Percentiles rank a stretch among this genome's conserved stretches.
These are phyloP conservation scores for Alternaria triticina DNA, from an alignment of 2,329 filamentous ascomycete genomes.

Conservation along the genomic window DNA sequence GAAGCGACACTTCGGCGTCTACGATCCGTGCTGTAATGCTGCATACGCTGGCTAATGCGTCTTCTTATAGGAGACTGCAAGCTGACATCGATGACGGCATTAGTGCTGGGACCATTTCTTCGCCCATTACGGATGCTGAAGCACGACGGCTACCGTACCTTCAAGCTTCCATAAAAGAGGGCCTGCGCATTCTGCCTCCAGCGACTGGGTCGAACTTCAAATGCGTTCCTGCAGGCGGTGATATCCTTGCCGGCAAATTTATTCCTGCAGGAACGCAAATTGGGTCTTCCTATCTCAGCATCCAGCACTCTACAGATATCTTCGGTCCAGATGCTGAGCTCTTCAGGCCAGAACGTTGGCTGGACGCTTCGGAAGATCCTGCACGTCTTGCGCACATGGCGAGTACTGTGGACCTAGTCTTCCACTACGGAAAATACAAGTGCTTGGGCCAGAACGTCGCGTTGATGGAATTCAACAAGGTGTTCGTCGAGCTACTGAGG, in stretches of 20 bases:
- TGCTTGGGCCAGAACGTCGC: constrained; percentile 38
- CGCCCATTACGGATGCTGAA: constrained; percentile 44
- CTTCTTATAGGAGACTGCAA: constrained; percentile 52
- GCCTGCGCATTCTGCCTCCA: constrained; percentile 33
- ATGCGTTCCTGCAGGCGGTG: constrained; percentile 31
- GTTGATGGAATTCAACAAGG: constrained; percentile 40
- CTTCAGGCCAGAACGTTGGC: constrained; percentile 30
- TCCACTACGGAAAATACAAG: constrained; percentile 33
- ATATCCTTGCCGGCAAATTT: constrained; percentile 23
- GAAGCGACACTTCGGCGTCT: constrained; percentile 63
- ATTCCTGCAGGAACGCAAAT: constrained; percentile 34
- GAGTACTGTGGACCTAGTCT: constrained; percentile 26
- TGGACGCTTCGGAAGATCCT: constrained; percentile 28
- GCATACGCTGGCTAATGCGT: constrained; percentile 56
- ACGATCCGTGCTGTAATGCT: constrained; percentile 60
- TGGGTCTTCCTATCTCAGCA: constrained; percentile 9
- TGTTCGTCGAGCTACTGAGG: constrained; percentile 29
- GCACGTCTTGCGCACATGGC: constrained; percentile 39
- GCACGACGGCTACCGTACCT: constrained; percentile 34
- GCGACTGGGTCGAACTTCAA: constrained; percentile 42
- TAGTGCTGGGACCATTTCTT: constrained; percentile 44
- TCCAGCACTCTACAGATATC: constrained; percentile 19
- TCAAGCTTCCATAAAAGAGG: constrained; percentile 40
- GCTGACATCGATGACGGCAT: constrained; percentile 53
- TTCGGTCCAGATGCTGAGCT: constrained; percentile 26